Conservation (phyloP, 306 rosid species). For the Vicia sativa region DNA sequence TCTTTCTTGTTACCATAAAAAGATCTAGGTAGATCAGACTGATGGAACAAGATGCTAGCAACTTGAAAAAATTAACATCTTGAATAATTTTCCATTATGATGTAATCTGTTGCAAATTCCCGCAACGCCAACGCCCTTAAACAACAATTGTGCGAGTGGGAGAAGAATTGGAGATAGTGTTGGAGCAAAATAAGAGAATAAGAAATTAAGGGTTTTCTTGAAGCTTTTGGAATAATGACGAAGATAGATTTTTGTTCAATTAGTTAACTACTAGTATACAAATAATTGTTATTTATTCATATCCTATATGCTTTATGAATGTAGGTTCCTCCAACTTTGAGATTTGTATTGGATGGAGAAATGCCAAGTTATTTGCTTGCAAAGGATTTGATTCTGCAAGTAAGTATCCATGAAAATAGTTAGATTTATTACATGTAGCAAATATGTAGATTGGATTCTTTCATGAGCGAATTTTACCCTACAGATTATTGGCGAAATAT, state of each 20-base stretch:
- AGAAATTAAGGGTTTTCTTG: not conserved
- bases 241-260: constrained; percentile 15
- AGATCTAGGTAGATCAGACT: not conserved
- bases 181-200: constrained; percentile 3
- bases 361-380: constrained; percentile 94
- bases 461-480: constrained; percentile 22
- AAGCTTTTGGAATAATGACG: not conserved
- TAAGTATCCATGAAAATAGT: constrained; percentile 38
- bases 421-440: constrained; percentile 23
- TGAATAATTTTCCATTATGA: not conserved
- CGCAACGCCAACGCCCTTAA: not conserved
- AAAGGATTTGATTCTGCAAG: constrained; percentile 93
- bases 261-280: not conserved
- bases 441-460: constrained; percentile 19
- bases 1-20: not conserved
- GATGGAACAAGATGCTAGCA: constrained; percentile 3
- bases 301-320: constrained; percentile 13
- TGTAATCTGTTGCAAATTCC: not conserved
- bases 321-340: constrained; percentile 91
- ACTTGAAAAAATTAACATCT: not conserved
- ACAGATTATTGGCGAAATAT: constrained; percentile 90
- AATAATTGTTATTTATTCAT: constrained; percentile 11
- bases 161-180: not conserved
- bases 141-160: not conserved
- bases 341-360: constrained; percentile 90